phyloP scores from a whole-genome alignment of 768 basidiomycete genomes.

The Auriscalpium microsporum region DNA sequence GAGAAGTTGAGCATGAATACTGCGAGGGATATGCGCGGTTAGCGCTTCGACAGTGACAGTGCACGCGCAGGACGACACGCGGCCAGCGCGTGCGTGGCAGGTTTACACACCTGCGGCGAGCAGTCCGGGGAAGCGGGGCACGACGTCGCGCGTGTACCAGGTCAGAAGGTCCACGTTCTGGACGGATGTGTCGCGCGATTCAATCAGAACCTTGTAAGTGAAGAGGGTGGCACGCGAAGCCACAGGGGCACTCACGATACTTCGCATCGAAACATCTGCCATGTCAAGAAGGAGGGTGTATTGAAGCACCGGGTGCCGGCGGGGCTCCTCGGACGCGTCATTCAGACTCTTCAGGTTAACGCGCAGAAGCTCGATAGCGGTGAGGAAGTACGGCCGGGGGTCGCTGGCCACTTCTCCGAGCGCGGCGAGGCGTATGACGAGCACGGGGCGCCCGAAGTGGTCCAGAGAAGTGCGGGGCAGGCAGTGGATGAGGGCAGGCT shows the following conservation, averaged over 20 bases:
- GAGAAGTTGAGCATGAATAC: slow-evolving; percentile 70
- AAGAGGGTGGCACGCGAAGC: slow-evolving; percentile 1
- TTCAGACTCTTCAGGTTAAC: slow-evolving; percentile 45
- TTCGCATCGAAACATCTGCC: slow-evolving; percentile 44
- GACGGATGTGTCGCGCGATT: background rate
- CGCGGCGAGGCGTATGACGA: slow-evolving; percentile 42
- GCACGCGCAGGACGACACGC: no score
- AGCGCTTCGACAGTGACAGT: background rate
- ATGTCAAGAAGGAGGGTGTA: slow-evolving; percentile 64
- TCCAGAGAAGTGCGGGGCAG: slow-evolving; percentile 48
- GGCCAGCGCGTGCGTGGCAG: background rate
- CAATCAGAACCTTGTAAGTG: slow-evolving; percentile 8
- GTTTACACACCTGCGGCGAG: slow-evolving; percentile 51
- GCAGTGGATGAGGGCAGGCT: slow-evolving; percentile 34
- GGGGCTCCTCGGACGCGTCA: slow-evolving; percentile 16
- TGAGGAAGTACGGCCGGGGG: slow-evolving; percentile 34
- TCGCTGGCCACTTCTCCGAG: slow-evolving; percentile 35
- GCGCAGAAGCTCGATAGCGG: slow-evolving; percentile 43
- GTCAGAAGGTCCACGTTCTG: slow-evolving; percentile 55
- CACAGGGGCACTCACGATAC: slow-evolving; percentile 36
- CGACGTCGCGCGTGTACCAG: slow-evolving; percentile 58
- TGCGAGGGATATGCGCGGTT: slow-evolving; percentile 19
- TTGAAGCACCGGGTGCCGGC: slow-evolving; percentile 41
- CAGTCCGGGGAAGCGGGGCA: slow-evolving; percentile 70
- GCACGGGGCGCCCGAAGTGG: slow-evolving; percentile 56